A percentile compares a stretch with the other conserved stretches of the same genome.
Evolutionary conservation across 2,329 filamentous ascomycete species (phyloP).

Genomic region (Diplodia corticola): DNA sequence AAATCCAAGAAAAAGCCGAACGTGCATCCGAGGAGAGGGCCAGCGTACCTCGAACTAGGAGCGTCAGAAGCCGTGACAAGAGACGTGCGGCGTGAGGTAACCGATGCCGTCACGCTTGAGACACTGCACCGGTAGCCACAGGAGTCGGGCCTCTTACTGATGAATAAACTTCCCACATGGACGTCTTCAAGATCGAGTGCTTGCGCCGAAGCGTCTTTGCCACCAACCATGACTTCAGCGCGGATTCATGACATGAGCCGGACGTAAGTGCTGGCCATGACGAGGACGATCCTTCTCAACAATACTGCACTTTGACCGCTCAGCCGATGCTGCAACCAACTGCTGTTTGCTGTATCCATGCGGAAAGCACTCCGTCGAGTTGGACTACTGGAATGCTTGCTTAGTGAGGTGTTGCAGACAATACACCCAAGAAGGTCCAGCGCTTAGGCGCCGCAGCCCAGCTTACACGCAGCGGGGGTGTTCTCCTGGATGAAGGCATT

Average conservation of each 20-base stretch:
- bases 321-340: background rate
- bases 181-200: background rate
- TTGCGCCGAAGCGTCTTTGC: background rate
- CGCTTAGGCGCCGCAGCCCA: background rate
- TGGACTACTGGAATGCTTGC: background rate
- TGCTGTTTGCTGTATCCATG: background rate
- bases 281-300: background rate
- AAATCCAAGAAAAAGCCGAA: background rate
- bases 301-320: background rate
- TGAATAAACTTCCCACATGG: background rate
- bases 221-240: background rate
- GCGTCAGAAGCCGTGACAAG: conserved; percentile 6
- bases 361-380: background rate
- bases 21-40: background rate
- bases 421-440: background rate
- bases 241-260: conserved; percentile 2
- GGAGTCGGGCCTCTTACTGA: background rate
- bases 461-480: background rate
- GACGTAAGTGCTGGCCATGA: background rate
- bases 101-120: background rate
- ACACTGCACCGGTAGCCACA: background rate
- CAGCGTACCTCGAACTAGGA: background rate
- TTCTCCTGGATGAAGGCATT: background rate
- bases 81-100: background rate
- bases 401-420: background rate